Percentiles rank a stretch among this genome's conserved stretches.
Conservation (phyloP, 495 filamentous ascomycete genomes). For the Xylaria bambusicola region DNA sequence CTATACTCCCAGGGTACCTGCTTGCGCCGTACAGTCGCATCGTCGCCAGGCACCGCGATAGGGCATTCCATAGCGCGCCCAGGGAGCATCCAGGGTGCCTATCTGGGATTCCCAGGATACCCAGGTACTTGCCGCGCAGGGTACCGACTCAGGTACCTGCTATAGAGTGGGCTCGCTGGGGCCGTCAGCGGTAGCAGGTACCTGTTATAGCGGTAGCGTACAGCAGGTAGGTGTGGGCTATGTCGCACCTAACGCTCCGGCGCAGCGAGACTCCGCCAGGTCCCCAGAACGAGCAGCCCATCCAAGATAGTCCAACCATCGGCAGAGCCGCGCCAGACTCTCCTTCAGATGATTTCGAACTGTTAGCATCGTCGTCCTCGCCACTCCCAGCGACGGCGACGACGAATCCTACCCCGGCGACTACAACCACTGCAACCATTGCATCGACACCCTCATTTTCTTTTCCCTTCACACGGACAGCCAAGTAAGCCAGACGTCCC, state of each 20-base stretch:
- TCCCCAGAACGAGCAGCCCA: constrained; percentile 25
- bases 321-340: constrained; percentile 34
- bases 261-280: constrained; percentile 40
- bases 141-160: constrained; percentile 19
- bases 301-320: constrained; percentile 29
- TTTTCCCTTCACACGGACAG: constrained; percentile 14
- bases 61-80: no score
- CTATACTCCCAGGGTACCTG: no score
- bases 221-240: constrained; percentile 15
- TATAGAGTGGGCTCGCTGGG: no score
- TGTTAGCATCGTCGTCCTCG: constrained; percentile 18
- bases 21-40: no score
- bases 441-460: neutral
- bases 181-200: constrained; percentile 8
- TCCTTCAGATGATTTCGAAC: constrained; percentile 25
- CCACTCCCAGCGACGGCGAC: neutral
- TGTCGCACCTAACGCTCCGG: constrained; percentile 51
- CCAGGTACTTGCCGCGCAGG: no score
- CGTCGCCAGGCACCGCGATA: no score
- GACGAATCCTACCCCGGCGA: constrained; percentile 7
- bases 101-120: no score
- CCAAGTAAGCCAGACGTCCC: constrained; percentile 25
- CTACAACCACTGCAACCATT: neutral
- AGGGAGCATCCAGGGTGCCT: no score
- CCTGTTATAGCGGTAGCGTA: neutral